Percentiles rank a stretch among this genome's conserved stretches.
Evolutionary conservation across 1,284 basidiomycete species (phyloP).

Genomic region (Cryptococcus sp.): DNA sequence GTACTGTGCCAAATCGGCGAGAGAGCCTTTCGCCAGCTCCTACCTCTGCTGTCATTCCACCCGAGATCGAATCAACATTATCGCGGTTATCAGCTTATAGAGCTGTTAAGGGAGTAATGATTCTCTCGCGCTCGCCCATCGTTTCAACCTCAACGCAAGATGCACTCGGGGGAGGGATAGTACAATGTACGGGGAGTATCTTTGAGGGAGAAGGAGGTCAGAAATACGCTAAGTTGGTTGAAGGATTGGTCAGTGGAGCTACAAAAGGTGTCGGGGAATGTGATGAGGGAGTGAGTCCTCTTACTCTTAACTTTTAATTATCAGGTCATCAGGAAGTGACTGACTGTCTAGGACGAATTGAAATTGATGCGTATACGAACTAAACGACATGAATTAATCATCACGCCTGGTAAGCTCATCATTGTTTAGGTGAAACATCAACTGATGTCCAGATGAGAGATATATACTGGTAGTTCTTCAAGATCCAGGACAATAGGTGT

Average conservation of each 20-base stretch:
- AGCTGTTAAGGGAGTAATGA: slow-evolving; percentile 80
- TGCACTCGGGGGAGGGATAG: slow-evolving; percentile 54
- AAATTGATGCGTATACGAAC: slow-evolving; percentile 86
- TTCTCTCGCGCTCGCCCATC: slow-evolving; percentile 55
- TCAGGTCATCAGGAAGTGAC: background rate
- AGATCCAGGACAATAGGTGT: slow-evolving; percentile 55
- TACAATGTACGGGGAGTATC: slow-evolving; percentile 74
- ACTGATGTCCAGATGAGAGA: slow-evolving; percentile 59
- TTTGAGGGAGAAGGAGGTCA: slow-evolving; percentile 82
- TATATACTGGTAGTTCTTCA: slow-evolving; percentile 81
- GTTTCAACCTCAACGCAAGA: background rate
- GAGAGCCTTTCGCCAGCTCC: too few species aligned
- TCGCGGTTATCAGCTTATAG: slow-evolving; percentile 70
- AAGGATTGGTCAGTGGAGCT: slow-evolving; percentile 70
- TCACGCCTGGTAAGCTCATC: slow-evolving; percentile 70
- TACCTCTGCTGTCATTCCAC: slow-evolving; percentile 48
- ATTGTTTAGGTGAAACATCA: slow-evolving; percentile 1
- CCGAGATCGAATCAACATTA: slow-evolving; percentile 73
- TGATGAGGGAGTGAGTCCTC: slow-evolving; percentile 27
- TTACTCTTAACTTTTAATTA: background rate
- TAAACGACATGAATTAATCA: slow-evolving; percentile 86
- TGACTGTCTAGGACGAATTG: slow-evolving; percentile 65
- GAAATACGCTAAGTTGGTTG: slow-evolving; percentile 73
- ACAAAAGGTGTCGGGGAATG: slow-evolving; percentile 61
- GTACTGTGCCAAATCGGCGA: too few species aligned